Base-by-base conservation (phyloP, 2,329 filamentous ascomycete genomes). In the Exophiala mesophila region DNA sequence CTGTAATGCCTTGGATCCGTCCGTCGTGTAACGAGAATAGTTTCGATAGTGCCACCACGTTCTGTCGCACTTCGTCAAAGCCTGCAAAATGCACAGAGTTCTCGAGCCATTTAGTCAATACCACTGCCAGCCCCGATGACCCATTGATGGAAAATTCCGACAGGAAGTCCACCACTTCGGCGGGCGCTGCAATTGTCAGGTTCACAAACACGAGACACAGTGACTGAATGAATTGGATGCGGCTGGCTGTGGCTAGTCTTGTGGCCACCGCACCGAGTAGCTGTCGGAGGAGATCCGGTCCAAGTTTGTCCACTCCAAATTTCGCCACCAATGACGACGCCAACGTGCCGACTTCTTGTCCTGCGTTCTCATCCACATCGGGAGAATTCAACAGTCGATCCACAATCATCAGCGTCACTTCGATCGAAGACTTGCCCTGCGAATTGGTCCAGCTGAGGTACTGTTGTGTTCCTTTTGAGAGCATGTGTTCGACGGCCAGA, bases 31-130 rank as follows among this genome's bases (percentile, higher is more conserved):
- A 75, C 41, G 83, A 82, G 63, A 92, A 97, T 2, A 98, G 72
- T 60, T 94, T 95, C 0, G 88, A 89, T 2, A 98, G 76, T 4
- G 92, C 92, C 55, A 95, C 90, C 45, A 96, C 87, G 59, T 97
- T 98, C 64, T 96, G 88, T 55, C 89, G 80, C 56, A 97, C 97
- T 64, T 96, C 90, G 57, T 97, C 89, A 57, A 96, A 98, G 9
- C 92, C 92, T n/a, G 88, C 88, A 66, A 98, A 98, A 64, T 85
- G 94, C 64, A 94, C 78, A 3, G 88, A 95, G 65, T 97, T 95
- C 68, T 97, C 92, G 1, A 98, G 73, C 92, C 92, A 98, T 67
- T 97, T 96, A 65, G 82, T 77, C 53, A 97, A 70, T 3, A 98
- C 92, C 17, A 96, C 82, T 51, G 89, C 80, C 5, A 98, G 70